phyloP scores from a whole-genome alignment of 345 rosid genomes.

The Brassica carinata region DNA sequence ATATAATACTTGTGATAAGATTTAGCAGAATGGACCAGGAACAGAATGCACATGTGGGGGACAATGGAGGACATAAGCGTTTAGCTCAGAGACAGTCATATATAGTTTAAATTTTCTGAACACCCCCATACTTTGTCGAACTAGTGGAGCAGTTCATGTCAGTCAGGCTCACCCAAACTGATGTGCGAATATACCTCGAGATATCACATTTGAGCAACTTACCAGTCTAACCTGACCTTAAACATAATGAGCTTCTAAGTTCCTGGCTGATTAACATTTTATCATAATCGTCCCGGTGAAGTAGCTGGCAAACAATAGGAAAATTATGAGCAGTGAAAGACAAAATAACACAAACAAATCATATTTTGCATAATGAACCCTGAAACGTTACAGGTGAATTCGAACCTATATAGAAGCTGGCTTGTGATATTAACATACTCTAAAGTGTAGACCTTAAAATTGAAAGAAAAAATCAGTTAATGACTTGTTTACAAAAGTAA shows the following conservation, averaged over 20 bases:
- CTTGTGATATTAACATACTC: slow-evolving; percentile 75
- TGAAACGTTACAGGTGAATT: slow-evolving; percentile 11
- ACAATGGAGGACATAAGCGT: no score
- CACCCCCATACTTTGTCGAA: neutral
- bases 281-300: slow-evolving; percentile 75
- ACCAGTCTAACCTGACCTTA: neutral
- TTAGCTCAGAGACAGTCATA: neutral
- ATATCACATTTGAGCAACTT: neutral
- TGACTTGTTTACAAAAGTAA: slow-evolving; percentile 12
- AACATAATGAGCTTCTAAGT: neutral
- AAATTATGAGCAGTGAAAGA: neutral
- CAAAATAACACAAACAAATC: neutral
- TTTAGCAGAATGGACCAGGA: no score
- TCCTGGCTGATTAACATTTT: neutral
- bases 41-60: no score
- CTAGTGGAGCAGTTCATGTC: no score
- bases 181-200: neutral
- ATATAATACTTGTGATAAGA: no score
- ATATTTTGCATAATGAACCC: slow-evolving; percentile 3
- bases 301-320: slow-evolving; percentile 60
- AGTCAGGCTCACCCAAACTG: neutral
- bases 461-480: slow-evolving; percentile 29
- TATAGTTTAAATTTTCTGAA: neutral
- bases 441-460: slow-evolving; percentile 69
- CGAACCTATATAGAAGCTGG: slow-evolving; percentile 72